Base-by-base conservation (phyloP, 257 asterid genomes). In the Solanum ossicruentum region DNA sequence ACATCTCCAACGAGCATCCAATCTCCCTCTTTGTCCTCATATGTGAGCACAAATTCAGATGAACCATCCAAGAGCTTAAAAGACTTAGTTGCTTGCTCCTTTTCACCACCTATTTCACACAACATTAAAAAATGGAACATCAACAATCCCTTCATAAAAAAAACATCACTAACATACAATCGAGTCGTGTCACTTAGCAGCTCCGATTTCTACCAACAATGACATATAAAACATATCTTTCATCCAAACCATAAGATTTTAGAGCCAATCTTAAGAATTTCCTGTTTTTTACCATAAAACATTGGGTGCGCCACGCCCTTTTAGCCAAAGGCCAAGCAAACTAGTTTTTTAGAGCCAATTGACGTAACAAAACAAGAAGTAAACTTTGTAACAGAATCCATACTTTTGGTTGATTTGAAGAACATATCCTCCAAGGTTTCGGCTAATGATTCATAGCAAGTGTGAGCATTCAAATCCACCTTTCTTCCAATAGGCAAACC, bases 1-100 rank as follows among this genome's bases (percentile, higher is more conserved):
- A 94, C 98, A 73, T 94, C 98, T 67, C 98, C 98, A 2, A 94
- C 94, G 11, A 93, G 97, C 98, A 94, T 94, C 98, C 97, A 94
- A 18, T 94, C 98, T 18, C 97, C 97, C 86, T 94, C 98, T 84
- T 88, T 94, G 84, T 94, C 98, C 89, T 94, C 97, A 15, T 94
- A 94, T 17, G 97, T 94, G 18, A 94, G 92, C 81, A 90, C 97
- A 83, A 93, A 94, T 69, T 94, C 97, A 0, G 98, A 92, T 17
- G 97, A 92, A 67, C 92, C 97, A 82, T 94, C 96, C 90, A 94
- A 86, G 85, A 93, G 96, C 93, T 91, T 92, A 45, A 89, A 85
- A 26, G 92, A 70, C 58, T 91, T 89, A 17, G 84, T 83, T 9
- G 85, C 20, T 52, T 88, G 89, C 73, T 94, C 94, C 86, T 89